Base-by-base conservation (phyloP, 2,329 filamentous ascomycete genomes). In the Tolypocladium album region DNA sequence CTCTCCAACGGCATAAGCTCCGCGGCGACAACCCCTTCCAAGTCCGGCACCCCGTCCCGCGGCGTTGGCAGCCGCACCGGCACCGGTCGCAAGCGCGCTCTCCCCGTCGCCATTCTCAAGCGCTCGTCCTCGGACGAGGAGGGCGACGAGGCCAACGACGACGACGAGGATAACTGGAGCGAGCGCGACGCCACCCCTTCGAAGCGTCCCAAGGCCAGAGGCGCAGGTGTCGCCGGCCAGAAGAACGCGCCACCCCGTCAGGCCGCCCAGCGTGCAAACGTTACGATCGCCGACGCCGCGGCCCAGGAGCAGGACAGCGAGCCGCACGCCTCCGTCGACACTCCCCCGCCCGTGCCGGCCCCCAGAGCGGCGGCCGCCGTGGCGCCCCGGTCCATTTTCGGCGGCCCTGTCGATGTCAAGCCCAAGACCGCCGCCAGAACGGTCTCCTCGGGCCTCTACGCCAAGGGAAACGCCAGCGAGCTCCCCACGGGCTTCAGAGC, bases 161-260 rank as follows among this genome's bases (percentile, higher is more conserved):
- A 68, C 39, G 65, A 67, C 17, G 66, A 68, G 5, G n/a, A n/a
- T 11, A 65, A 71, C 62, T 72, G 67, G 58, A 70, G 72, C 39
- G 70, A 68, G 4, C 64, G 70, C 60, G 68, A 75, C 31, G 68
- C 72, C 31, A 76, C 75, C 1, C 74, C 74, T 2, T 74, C 71
- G 27, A 77, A 76, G 69, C 67, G 69, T 7, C 50, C 62, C 13
- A 72, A 69, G 65, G 56, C 60, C 27, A 71, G 67, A 64, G 66
- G 64, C 5, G 64, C 63, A 27, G 63, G 64, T 9, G 42, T 62
- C 58, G 63, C 70, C 36, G 63, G 63, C 58, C 60, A 65, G 61
- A 65, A 64, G 65, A 63, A 59, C 57, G 65, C 68, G 22, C 67
- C 71, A 7, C 68, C 68, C 58, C 72, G 72, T 60, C 63, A 64